Evolutionary conservation across 352 stramenopile genomes (phyloP).

Genomic region (Globisporangium sylvaticum): DNA sequence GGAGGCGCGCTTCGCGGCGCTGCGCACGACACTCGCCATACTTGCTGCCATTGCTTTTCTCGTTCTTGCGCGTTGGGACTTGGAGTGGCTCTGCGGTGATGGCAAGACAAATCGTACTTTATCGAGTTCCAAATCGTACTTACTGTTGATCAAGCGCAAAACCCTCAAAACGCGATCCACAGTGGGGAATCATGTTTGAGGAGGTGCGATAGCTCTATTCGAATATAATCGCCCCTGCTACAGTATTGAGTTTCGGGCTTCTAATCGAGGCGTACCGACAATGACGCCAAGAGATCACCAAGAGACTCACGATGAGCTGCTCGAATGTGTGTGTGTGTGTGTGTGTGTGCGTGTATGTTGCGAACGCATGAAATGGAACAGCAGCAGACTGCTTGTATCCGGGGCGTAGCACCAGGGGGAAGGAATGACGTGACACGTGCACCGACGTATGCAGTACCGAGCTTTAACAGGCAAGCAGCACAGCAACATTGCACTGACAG

Average conservation of each 20-base stretch:
- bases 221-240: not conserved
- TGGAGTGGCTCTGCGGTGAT: constrained; percentile 1
- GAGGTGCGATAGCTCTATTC: not conserved
- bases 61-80: not conserved
- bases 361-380: too few relatives aligned
- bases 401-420: not conserved
- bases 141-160: not conserved
- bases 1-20: constrained; percentile 28
- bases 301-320: not conserved
- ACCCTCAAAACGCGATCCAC: too few relatives aligned
- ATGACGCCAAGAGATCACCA: not conserved
- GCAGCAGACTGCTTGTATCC: too few relatives aligned
- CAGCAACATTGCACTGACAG: not conserved
- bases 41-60: constrained; percentile 18
- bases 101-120: constrained; percentile 7
- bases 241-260: not conserved
- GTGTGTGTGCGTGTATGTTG: too few relatives aligned
- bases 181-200: not conserved
- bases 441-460: not conserved
- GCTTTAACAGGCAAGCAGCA: not conserved
- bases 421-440: not conserved
- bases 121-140: not conserved
- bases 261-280: not conserved
- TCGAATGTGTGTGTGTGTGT: not conserved
- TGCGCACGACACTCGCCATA: constrained; percentile 23